Base-by-base conservation (phyloP, 2,329 filamentous ascomycete genomes). In the Microcera coccophila region DNA sequence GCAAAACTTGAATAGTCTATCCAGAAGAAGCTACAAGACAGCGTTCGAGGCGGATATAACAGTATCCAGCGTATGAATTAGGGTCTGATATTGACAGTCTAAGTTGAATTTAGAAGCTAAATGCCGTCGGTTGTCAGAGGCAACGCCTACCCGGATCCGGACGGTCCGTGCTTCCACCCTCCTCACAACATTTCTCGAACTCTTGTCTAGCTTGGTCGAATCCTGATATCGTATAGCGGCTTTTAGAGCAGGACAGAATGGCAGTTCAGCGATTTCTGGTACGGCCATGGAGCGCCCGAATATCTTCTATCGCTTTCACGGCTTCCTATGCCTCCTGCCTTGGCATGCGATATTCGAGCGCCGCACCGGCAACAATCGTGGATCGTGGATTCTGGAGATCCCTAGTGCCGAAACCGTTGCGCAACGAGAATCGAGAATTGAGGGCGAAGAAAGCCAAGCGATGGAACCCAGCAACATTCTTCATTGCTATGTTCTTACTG, bases 381-480 rank as follows among this genome's bases (percentile, higher is more conserved):
- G 73, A 82, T 52, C 50, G 72, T 5, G 78, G 78, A 9, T 82
- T 89, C 63, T 90, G 86, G 86, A 78, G 74, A 54, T 78, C 76
- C 9, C 67, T 90, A 47, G 67, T 90, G 37, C 85, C 86, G 2
- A 87, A 84, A 54, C 76, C 79, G n/a, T 59, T 83, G 35, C 78
- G 80, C 48, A 65, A 62, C 37, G 61, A 69, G 53, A 72, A 66
- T 39, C 63, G 57, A 41, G 58, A 58, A 48, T 59, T 54, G 14
- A 57, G 49, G 32, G 68, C 68, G 57, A 65, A 63, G 18, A 78
- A 74, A 51, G 69, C 75, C 14, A 84, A 79, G 59, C 78, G 81
- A 54, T 87, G 84, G 82, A 91, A 91, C 55, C 86, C 87, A 3
- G 85, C 85, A 16, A 90, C 84, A 0, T 91, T 89, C 59, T 93